Evolutionary conservation across 2,329 filamentous ascomycete genomes (phyloP).

Genomic region (Elsinoe fawcettii): DNA sequence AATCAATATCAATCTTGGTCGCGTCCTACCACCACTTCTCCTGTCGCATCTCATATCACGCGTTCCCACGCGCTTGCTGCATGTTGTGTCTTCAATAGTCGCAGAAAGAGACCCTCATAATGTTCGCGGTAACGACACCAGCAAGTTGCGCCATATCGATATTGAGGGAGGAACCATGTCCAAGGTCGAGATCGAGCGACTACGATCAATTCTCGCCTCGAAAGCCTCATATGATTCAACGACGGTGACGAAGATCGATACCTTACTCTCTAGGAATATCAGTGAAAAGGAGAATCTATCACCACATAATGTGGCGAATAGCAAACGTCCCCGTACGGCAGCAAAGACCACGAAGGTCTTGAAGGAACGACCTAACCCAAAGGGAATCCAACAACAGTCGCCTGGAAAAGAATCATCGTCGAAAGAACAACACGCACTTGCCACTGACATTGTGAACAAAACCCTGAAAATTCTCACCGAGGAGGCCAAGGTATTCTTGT

Average conservation of each 20-base stretch:
- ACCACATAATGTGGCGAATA: neutral
- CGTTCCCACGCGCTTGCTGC: neutral
- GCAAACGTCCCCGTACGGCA: neutral
- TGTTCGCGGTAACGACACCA: neutral
- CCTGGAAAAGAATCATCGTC: slow-evolving; percentile 35
- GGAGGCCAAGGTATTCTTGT: slow-evolving; percentile 29
- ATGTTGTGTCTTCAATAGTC: neutral
- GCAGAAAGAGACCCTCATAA: neutral
- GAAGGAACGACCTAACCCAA: neutral
- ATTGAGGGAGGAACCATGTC: neutral
- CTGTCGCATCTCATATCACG: neutral
- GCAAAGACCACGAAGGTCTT: neutral
- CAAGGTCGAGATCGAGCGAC: neutral
- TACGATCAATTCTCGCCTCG: neutral
- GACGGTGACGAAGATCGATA: slow-evolving; percentile 5
- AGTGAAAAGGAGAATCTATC: neutral
- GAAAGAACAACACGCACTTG: slow-evolving; percentile 58
- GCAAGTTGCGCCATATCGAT: neutral
- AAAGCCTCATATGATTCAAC: neutral
- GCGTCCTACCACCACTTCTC: neutral
- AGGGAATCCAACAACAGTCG: slow-evolving; percentile 23
- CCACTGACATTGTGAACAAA: slow-evolving; percentile 65
- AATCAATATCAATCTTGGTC: neutral
- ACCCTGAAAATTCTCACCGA: slow-evolving; percentile 62
- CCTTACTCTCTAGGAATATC: neutral